Evolutionary conservation across 2,329 filamentous ascomycete genomes (phyloP).

Genomic region (Pseudocercospora ulei): DNA sequence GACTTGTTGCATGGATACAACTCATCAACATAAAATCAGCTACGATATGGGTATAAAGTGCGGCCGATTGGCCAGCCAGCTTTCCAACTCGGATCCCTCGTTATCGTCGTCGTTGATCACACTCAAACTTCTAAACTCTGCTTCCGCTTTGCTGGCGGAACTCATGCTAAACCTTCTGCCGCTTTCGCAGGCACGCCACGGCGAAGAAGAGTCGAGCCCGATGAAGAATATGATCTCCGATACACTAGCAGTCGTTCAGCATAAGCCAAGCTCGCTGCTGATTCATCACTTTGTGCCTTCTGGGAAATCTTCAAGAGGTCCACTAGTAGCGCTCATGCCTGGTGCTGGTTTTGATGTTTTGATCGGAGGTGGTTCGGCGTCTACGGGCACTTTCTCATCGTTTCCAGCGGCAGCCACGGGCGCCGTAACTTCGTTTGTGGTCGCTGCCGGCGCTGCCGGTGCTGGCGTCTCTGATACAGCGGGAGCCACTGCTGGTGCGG

Average conservation of each 20-base stretch:
- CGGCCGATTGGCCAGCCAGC: not conserved
- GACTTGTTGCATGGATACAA: not conserved
- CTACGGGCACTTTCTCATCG: constrained; percentile 13
- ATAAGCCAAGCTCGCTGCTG: not conserved
- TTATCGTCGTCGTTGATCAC: not conserved
- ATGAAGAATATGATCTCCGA: constrained; percentile 6
- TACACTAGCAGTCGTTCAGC: constrained; percentile 10
- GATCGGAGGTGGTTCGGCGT: constrained; percentile 10
- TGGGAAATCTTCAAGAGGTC: constrained; percentile 23
- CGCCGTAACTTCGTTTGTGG: not conserved
- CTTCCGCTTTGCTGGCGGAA: too few species aligned
- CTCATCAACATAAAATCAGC: constrained; percentile 10
- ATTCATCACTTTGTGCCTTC: constrained; percentile 11
- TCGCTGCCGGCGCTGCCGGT: constrained; percentile 5
- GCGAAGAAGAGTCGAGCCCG: constrained; percentile 5
- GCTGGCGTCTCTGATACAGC: constrained; percentile 6
- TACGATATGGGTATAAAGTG: constrained; percentile 15
- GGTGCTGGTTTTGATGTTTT: constrained; percentile 11
- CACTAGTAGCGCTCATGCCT: constrained; percentile 24
- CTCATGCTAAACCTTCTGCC: constrained; percentile 1
- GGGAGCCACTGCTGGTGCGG: constrained; percentile 2
- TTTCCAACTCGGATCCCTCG: constrained; percentile 3
- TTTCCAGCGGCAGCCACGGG: constrained; percentile 5
- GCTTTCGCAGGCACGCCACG: not conserved
- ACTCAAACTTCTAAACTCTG: too few species aligned